A percentile compares a stretch with the other conserved stretches of the same genome.
phyloP scores from a whole-genome alignment of 2,329 filamentous ascomycete genomes.

The Ceratocystiopsis sp. region DNA sequence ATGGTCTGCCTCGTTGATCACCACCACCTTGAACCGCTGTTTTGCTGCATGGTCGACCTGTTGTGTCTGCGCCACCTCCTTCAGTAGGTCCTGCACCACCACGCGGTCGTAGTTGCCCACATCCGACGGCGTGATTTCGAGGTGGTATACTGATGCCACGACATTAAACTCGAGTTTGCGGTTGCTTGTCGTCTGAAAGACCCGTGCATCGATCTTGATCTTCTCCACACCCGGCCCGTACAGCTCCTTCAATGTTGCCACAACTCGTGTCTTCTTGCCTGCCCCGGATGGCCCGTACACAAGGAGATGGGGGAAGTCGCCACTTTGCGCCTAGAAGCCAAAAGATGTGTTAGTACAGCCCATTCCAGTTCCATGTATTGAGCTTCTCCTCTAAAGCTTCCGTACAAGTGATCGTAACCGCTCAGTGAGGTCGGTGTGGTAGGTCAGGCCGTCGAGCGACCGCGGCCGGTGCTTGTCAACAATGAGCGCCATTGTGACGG shows the following conservation, averaged over 20 bases:
- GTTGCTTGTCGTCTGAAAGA: constrained; percentile 90
- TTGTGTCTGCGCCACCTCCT: constrained; percentile 96
- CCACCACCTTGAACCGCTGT: constrained; percentile 94
- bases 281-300: constrained; percentile 94
- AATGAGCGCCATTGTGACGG: constrained; percentile 42
- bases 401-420: constrained; percentile 71
- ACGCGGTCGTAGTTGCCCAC: constrained; percentile 94
- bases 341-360: neutral
- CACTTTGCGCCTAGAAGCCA: constrained; percentile 62
- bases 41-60: constrained; percentile 88
- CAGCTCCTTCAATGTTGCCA: constrained; percentile 85
- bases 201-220: constrained; percentile 96
- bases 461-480: constrained; percentile 58
- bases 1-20: constrained; percentile 97
- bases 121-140: constrained; percentile 95
- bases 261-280: constrained; percentile 93
- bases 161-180: constrained; percentile 99
- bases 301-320: constrained; percentile 93
- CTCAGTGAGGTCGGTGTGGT: constrained; percentile 77
- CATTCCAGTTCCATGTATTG: too few relatives aligned
- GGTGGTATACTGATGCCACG: constrained; percentile 88
- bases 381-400: neutral
- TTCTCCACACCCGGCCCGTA: constrained; percentile 97
- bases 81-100: constrained; percentile 85
- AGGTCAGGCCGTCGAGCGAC: constrained; percentile 62